Evolutionary conservation across 2,329 filamentous ascomycete genomes (phyloP), one percentile per base, ranked within the genome.

Genomic region (Colletotrichum lentis): DNA sequence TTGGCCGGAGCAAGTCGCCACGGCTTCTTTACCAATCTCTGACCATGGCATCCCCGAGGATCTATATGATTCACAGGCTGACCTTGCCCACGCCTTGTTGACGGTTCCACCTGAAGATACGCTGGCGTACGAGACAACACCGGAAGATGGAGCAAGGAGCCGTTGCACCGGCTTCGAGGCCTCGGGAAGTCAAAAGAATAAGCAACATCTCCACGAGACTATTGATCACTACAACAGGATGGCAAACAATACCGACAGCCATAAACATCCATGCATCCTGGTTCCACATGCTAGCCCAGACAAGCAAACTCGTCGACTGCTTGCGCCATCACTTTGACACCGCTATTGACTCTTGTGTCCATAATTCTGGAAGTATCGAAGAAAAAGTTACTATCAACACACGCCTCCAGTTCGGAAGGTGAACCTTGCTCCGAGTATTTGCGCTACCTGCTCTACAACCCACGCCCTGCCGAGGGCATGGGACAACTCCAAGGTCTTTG

Each of bases 401-500:
- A 61, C n/a, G 22, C 47, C 6, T 53, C 58, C 2, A 12, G 6
- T 1, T 18, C 14, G 24, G 44, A 31, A 10, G 27, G 27, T 31
- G 27, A 65, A 14, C 8, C 20, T 20, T 44, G 24, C 20, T 61
- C 41, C 11, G 47, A 61, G 3, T 61, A 61, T 31, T 18, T 65
- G 14, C 39, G 62, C 2, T 61, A 54, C 31, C 27, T 65, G 3
- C 14, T 65, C 2, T 61, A 54, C 31, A 47, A 31, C 20, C 47
- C 47, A 8, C 56, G 56, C 10, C 27, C 56, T 1, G 31, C 14
- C 22, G 20, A 53, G 16, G 22, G 31, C 12, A 50, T 27, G 8
- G 22, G 11, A 2, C 22, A 43, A 35, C 41, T 22, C 7, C 41
- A 41, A 49, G 56, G 47, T 18, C 20, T 54, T 3, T 76, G 71